Evolutionary conservation across 768 basidiomycete species (phyloP).

Genomic region (Amanita polypyramis): DNA sequence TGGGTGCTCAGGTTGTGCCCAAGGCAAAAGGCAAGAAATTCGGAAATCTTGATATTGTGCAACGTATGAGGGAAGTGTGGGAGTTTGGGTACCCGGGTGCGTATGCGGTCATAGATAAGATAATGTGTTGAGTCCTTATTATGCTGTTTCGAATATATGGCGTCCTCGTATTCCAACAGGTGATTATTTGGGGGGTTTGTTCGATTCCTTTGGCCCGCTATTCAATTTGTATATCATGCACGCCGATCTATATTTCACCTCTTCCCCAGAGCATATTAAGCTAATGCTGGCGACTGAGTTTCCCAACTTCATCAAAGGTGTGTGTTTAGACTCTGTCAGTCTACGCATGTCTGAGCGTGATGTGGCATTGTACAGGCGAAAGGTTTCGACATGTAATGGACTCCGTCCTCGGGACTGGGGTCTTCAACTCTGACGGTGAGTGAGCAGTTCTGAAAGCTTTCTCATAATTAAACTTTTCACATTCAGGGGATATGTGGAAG

Average conservation of each 20-base stretch:
- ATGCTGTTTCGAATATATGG: no score
- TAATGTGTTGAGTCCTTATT: background rate
- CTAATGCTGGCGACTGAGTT: conserved; percentile 47
- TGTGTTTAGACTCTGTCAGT: background rate
- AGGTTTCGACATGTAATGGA: conserved; percentile 31
- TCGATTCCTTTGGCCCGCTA: conserved; percentile 28
- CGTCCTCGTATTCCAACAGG: conserved; percentile 24
- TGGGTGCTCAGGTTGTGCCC: conserved; percentile 37
- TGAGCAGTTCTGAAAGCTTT: background rate
- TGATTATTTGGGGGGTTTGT: conserved; percentile 28
- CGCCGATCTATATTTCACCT: conserved; percentile 36
- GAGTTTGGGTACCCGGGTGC: conserved; percentile 41
- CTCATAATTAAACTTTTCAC: no score
- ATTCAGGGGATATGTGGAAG: conserved; percentile 28
- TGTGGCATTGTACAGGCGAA: conserved; percentile 25
- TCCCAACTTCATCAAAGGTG: conserved; percentile 49
- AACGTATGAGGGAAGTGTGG: conserved; percentile 24
- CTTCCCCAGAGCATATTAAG: conserved; percentile 46
- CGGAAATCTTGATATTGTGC: conserved; percentile 37
- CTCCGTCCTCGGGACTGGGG: conserved; percentile 48
- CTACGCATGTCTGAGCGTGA: conserved; percentile 10
- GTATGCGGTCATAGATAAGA: background rate
- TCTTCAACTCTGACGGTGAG: conserved; percentile 61
- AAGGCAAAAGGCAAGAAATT: conserved; percentile 24
- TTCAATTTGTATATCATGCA: conserved; percentile 35